Evolutionary conservation across 306 rosid genomes (phyloP), one percentile per base, ranked within the genome.

Genomic region (Alnus glutinosa): DNA sequence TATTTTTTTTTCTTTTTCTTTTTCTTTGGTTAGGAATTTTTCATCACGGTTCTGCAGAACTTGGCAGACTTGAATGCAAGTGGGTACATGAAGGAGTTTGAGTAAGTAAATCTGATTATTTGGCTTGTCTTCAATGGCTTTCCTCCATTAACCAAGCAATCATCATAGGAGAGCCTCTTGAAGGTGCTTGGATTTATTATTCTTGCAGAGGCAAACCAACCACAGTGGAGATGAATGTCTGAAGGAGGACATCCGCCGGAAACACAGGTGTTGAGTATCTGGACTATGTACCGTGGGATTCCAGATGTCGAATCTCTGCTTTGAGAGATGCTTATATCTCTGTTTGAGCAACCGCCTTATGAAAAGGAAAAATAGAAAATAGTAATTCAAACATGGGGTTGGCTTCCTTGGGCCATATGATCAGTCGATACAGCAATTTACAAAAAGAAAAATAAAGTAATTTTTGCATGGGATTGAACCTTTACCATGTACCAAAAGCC

Each of bases 171-270:
- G 28, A 92, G 71, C 82, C 94, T 88, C 81, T 87, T 90, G 87
- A 92, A 92, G 55, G 82, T 74, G 83, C 54, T 84, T 3, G 91
- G 89, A 51, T 85, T 86, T 39, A 92, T 75, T 18, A 86, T 39
- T 83, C 86, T 89, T 75, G 88, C 88, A 11, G 97, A 90, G 36
- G 94, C 93, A 81, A 92, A 92, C 97, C 90, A 87, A 47, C 94
- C 97, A 86, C 97, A 89, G 36, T 86, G 90, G 46, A 90, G 86
- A 82, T 81, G 93, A 5, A 90, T 87, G 6, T 88, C 80, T 73
- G 79, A 79, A 32, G 90, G 87, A 74, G 89, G 86, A 82, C 97
- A 89, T 11, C 81, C 89, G 51, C 81, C 89, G 51, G 83, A 80
- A n/a, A 84, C 86, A 74, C 97, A 92, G 1, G 90, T 92, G 86